Evolutionary conservation across 192 early-diverging fungal genomes (phyloP).

Genomic region (Oehlia diaphana): DNA sequence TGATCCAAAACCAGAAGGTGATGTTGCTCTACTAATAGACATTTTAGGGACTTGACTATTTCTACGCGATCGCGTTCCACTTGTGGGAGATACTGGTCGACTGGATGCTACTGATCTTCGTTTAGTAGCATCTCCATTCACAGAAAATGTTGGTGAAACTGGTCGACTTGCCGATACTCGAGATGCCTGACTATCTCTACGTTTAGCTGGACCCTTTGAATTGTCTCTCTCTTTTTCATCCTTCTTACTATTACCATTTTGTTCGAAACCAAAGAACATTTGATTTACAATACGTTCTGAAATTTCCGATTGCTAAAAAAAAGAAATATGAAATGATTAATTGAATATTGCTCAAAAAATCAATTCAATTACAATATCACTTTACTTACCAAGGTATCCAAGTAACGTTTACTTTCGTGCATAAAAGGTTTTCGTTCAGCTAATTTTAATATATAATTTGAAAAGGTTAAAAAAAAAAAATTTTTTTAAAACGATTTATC

Average conservation of each 20-base stretch:
- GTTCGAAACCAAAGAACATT: conserved; percentile 34
- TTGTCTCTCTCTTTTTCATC: background rate
- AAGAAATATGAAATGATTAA: background rate
- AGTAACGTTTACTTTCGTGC: conserved; percentile 29
- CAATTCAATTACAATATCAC: background rate
- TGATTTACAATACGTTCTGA: conserved; percentile 29
- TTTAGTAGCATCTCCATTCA: background rate
- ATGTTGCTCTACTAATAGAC: background rate
- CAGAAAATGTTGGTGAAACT: conserved; percentile 3
- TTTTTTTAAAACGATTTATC: background rate
- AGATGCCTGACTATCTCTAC: background rate
- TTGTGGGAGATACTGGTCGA: conserved; percentile 18
- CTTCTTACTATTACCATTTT: background rate
- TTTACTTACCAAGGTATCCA: conserved; percentile 16
- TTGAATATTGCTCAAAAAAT: background rate
- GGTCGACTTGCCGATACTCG: conserved; percentile 4
- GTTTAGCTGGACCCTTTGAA: background rate
- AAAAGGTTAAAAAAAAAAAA: background rate
- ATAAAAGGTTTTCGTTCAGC: conserved; percentile 32
- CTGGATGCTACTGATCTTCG: background rate
- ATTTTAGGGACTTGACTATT: background rate
- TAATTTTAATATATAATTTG: background rate
- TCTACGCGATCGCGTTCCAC: background rate
- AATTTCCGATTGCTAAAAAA: conserved; percentile 25
- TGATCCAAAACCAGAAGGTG: background rate